Evolutionary conservation across 2,329 filamentous ascomycete genomes (phyloP), one percentile per base, ranked within the genome.

Genomic region (Colletotrichum sojae): DNA sequence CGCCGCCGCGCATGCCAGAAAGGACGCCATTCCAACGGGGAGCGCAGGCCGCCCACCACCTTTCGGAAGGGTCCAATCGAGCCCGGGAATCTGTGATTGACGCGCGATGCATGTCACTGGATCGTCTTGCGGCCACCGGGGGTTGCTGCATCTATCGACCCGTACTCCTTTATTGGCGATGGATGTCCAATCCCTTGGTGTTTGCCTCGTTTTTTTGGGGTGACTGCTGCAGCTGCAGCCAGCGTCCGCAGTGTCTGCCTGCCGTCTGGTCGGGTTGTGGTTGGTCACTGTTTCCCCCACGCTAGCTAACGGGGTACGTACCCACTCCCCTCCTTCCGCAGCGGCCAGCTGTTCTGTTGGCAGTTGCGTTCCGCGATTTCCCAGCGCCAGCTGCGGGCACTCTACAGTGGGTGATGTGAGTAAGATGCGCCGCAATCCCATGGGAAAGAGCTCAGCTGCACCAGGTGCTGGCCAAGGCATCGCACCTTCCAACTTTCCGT

Each of bases 141-240:
- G 13, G 18, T 20, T 52, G 20, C 49, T 52, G 49, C 49, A 52
- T 52, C 49, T 25, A 8, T 36, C 31, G 12, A 48, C 25, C 16
- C 27, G 15, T 18, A 15, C 57, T 40, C 15, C 31, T 39, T 31
- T 46, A 52, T 52, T 43, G 57, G 57, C 57, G 13, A 52, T 20
- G 22, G 40, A 2, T 43, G 40, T 43, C 40, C 40, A 43, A 43
- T 43, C 40, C 57, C 57, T 45, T 36, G 20, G 18, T 15, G 18
- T 60, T 51, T 52, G 57, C 57, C 57, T 60, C 57, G 46, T 60
- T 52, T 60, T 52, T 60, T 52, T 36, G 31, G 31, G 31, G 31
- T 36, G 31, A 36, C 31, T 36, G 31, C 31, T 36, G 31, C 31
- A 36, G 31, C 31, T 36, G 31, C 31, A 36, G 9, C 31, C 6